Percentiles rank a stretch among this genome's conserved stretches.
phyloP scores from a whole-genome alignment of 768 basidiomycete genomes.

The Amanita fuliginea region DNA sequence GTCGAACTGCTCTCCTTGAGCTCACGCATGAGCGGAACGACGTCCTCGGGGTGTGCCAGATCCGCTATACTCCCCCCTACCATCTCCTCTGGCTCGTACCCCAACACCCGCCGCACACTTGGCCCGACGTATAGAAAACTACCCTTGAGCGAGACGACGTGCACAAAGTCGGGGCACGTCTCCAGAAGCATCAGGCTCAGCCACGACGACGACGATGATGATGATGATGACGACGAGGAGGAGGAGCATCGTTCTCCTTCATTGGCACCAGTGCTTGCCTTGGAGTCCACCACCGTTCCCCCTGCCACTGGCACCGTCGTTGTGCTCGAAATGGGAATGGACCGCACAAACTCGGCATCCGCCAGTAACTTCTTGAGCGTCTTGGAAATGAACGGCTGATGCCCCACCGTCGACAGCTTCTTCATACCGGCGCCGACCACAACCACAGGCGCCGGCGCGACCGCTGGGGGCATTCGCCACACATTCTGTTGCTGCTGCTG shows the following conservation, averaged over 20 bases:
- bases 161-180: slow-evolving; percentile 67
- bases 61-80: slow-evolving; percentile 70
- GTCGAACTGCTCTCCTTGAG: slow-evolving; percentile 60
- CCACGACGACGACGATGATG: slow-evolving; percentile 15
- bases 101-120: slow-evolving; percentile 64
- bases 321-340: slow-evolving; percentile 31
- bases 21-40: slow-evolving; percentile 85
- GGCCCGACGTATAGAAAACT: slow-evolving; percentile 89
- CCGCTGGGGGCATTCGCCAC: too few relatives aligned
- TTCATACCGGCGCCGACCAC: too few relatives aligned
- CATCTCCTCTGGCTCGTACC: slow-evolving; percentile 80
- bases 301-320: slow-evolving; percentile 22
- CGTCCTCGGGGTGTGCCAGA: slow-evolving; percentile 81
- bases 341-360: slow-evolving; percentile 35
- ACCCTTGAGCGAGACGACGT: slow-evolving; percentile 89
- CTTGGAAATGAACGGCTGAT: slow-evolving; percentile 33
- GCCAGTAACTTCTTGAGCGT: slow-evolving; percentile 38
- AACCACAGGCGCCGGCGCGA: too few relatives aligned
- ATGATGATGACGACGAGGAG: slow-evolving; percentile 12
- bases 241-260: too few relatives aligned
- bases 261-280: too few relatives aligned
- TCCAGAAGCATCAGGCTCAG: slow-evolving; percentile 54
- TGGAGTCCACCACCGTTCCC: too few relatives aligned
- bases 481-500: too few relatives aligned
- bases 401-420: too few relatives aligned